phyloP scores from a whole-genome alignment of 2,329 filamentous ascomycete species.

The Pseudogymnoascus pannorum region DNA sequence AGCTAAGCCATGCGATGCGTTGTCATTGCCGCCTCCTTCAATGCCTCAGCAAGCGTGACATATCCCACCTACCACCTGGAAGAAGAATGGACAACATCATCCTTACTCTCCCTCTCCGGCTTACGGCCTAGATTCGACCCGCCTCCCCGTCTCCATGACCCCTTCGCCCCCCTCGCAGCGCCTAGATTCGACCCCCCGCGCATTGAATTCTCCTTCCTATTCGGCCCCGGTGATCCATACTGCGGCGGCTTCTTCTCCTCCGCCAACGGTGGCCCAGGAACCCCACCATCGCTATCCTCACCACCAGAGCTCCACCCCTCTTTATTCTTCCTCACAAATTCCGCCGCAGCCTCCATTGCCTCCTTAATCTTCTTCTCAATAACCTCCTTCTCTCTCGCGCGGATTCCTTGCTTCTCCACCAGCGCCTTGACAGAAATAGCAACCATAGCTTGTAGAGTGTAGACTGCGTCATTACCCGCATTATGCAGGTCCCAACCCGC shows the following conservation, averaged over 20 bases:
- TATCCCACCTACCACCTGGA: too few species aligned
- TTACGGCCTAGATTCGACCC: too few species aligned
- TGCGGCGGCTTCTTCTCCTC: not conserved
- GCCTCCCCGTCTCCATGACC: not conserved
- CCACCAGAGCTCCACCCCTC: constrained; percentile 23
- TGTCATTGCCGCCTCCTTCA: too few species aligned
- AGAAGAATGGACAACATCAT: too few species aligned
- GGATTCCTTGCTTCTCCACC: not conserved
- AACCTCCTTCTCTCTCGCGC: constrained; percentile 8
- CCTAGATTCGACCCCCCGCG: not conserved
- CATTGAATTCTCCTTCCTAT: not conserved
- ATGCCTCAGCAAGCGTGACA: too few species aligned
- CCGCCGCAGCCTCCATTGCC: constrained; percentile 16
- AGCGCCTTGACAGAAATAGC: constrained; percentile 43
- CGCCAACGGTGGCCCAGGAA: not conserved
- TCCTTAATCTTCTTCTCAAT: constrained; percentile 12
- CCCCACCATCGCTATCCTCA: constrained; percentile 17
- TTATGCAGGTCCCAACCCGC: constrained; percentile 67
- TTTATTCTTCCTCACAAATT: constrained; percentile 9
- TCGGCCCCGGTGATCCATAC: not conserved
- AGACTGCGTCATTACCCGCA: constrained; percentile 78
- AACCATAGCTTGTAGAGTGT: constrained; percentile 68
- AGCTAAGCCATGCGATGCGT: too few species aligned
- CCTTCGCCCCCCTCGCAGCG: not conserved
- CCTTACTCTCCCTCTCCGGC: not conserved